Conservation (phyloP, 176 grass and related monocot genomes). For the Neostapfia colusana region DNA sequence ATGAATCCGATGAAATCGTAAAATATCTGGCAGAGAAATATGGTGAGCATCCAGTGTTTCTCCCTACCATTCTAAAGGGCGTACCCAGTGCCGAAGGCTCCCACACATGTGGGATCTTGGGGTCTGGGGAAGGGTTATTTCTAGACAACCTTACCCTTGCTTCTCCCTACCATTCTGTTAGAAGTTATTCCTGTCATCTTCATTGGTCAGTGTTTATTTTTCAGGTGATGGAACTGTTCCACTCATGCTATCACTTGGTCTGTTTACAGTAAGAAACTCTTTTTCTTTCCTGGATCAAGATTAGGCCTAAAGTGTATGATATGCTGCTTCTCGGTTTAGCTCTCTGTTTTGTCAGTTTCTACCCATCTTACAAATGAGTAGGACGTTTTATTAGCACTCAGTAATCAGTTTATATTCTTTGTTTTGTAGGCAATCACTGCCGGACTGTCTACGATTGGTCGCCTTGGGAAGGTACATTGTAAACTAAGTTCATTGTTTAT, state of each 20-base stretch:
- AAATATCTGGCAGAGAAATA: constrained; percentile 82
- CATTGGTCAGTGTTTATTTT: constrained; percentile 18
- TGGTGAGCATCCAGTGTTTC: constrained; percentile 43
- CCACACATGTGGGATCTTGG: too few species aligned
- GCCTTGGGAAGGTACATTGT: constrained; percentile 63
- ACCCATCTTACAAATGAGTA: background rate
- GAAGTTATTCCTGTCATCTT: constrained; percentile 21
- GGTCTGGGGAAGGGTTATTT: too few species aligned
- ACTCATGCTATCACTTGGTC: constrained; percentile 77
- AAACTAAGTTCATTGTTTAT: constrained; percentile 24
- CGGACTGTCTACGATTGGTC: constrained; percentile 71
- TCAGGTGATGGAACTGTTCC: constrained; percentile 88
- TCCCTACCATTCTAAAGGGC: too few species aligned
- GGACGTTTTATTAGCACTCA: background rate
- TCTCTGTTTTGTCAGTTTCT: constrained; percentile 3
- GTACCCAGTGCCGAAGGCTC: too few species aligned
- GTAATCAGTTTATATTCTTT: background rate
- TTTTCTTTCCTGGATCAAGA: background rate
- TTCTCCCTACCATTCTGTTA: background rate
- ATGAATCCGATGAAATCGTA: constrained; percentile 97
- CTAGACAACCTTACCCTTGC: too few species aligned
- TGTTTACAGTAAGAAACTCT: constrained; percentile 67
- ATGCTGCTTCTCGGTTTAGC: constrained; percentile 1
- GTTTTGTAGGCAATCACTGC: constrained; percentile 70
- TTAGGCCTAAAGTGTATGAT: background rate